Evolutionary conservation across 176 grass and related monocot genomes (phyloP), one percentile per base, ranked within the genome.

Genomic region (Themeda triandra): DNA sequence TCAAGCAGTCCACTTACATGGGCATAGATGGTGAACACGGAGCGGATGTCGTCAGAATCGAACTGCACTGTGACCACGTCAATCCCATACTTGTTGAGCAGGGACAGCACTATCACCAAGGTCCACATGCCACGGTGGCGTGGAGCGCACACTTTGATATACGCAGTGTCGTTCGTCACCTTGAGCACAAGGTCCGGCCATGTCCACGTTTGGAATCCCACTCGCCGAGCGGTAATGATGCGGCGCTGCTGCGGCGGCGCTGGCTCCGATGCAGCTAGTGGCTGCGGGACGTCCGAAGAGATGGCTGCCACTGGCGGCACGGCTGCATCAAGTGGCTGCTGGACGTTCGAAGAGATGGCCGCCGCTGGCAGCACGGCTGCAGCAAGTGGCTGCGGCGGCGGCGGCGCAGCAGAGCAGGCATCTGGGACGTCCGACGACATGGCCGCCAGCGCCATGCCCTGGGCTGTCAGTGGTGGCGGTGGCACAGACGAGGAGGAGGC

Each of bases 31-130:
- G 66, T 78, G 76, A 91, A 65, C 31, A 91, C 70, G 83, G 33
- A 59, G 31, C 67, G 71, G 68, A 41, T 60, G 11, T 0, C 31
- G 29, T 93, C 73, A n/a, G 82, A 83, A 5, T 21, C 53, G 27
- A 98, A 56, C 31, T 80, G 76, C 33, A 69, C 63, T 1, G 85
- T 88, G 69, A 92, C 28, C 14, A 94, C 80, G 5, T 98, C 87
- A 30, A 94, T 86, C 15, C 37, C 29, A 14, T 98, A 46, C 82
- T 86, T 98, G 40, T 90, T 89, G 23, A 98, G 72, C 36, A 92
- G 85, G 35, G 72, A 80, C 8, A 86, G 2, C 29, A 89, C 66
- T 75, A 80, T 59, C 0, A 89, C 66, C 78, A 76, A 42, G 0
- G 82, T 71, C 32, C 93, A 44, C 27, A 92, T 40, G 3, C 87